Conservation (phyloP, 495 filamentous ascomycete genomes). For the Eremomyces bilateralis region DNA sequence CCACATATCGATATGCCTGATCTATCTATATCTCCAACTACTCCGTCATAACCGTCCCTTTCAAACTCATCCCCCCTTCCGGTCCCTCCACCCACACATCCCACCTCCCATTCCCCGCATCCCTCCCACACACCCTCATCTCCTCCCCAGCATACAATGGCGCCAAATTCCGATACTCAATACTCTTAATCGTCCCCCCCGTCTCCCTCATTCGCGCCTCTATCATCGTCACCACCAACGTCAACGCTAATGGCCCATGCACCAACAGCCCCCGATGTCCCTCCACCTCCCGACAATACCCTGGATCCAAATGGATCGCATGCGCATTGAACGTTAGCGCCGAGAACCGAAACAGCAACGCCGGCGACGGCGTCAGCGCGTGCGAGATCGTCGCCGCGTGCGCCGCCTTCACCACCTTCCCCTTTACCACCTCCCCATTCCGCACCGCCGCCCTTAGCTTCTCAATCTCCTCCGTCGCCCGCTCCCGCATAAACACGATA, state of each 20-base stretch:
- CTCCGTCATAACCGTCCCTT: conserved; percentile 13
- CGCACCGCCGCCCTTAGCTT: conserved; percentile 4
- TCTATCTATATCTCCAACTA: not conserved
- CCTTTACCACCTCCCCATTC: conserved; percentile 4
- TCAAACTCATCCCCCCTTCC: conserved; percentile 17
- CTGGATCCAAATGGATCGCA: conserved; percentile 57
- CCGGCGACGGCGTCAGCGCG: conserved; percentile 36
- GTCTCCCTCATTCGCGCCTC: conserved; percentile 22
- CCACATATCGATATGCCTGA: no score
- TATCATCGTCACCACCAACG: conserved; percentile 47
- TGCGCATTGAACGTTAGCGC: conserved; percentile 77
- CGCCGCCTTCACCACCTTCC: conserved; percentile 12
- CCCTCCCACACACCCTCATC: conserved; percentile 17
- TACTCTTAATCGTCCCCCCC: conserved; percentile 11
- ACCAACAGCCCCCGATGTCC: conserved; percentile 55
- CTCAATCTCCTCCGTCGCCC: conserved; percentile 16
- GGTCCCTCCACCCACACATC: conserved; percentile 17
- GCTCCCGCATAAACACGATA: conserved; percentile 37
- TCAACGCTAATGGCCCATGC: conserved; percentile 67
- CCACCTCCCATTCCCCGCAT: conserved; percentile 8
- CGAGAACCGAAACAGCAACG: conserved; percentile 64
- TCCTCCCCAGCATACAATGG: conserved; percentile 54
- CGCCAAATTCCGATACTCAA: conserved; percentile 67
- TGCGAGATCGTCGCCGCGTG: conserved; percentile 36
- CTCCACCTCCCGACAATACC: conserved; percentile 47